Base-by-base conservation (phyloP, 805 yeast species). In the Starmerella bombicola region DNA sequence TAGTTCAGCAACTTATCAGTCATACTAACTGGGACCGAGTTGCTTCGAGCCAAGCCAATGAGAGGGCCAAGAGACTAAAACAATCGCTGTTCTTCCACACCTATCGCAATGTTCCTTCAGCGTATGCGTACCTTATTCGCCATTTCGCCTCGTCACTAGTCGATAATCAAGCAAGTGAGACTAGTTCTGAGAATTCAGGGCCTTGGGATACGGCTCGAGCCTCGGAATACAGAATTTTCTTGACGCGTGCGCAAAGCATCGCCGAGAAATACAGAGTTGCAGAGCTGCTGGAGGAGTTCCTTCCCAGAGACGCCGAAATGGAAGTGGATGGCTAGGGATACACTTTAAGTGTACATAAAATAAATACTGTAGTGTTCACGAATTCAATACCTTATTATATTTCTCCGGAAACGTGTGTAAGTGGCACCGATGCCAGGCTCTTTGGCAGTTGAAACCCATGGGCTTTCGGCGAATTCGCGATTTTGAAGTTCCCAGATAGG, bases 371-470 rank as follows among this genome's bases (percentile, higher is more conserved):
- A 24, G 15, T n/a, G 9, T 3, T 6, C 21, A 9, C 12, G 5
- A 9, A 8, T 26, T 52, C 20, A 47, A 48, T 48, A 31, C 28
- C 57, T 53, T 36, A 63, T 67, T 1, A 76, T 67, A 49, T 74
- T 76, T 33, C 76, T 62, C 40, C 85, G 60, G 4, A 70, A 67
- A 47, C 67, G 74, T 73, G 78, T 73, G 4, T 70, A 68, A 13
- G 71, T 73, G 28, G 76, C 79, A 16, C 74, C 63, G 23, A 62
- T 65, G 24, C 62, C 60, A 2, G 29, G 38, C 7, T 47, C 43
- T 22, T 44, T 41, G 9, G 29, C 29, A 4, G 42, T 35, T 5
- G 69, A 57, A 0, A 74, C 54, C 55, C 66, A 75, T 1, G 80
- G 79, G n/a, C 61, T 46, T 7, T 31, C 51, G 5, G 30, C 35